phyloP scores from a whole-genome alignment of 1,284 basidiomycete genomes.

The Microbotryum saponariae region DNA sequence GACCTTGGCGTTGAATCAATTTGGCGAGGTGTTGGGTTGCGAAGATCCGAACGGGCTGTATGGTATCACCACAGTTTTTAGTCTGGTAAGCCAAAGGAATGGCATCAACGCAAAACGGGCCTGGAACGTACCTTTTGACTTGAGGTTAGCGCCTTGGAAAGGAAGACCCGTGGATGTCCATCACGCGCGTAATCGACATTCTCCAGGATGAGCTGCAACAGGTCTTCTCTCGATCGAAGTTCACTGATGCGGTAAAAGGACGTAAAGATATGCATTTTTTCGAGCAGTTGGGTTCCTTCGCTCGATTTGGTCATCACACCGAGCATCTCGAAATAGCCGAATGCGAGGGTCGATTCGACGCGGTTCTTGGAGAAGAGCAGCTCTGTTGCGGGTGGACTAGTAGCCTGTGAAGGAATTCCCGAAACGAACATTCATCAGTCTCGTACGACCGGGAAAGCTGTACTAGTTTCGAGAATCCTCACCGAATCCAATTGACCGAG shows the following conservation, averaged over 20 bases:
- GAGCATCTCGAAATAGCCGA: constrained; percentile 93
- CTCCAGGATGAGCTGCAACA: constrained; percentile 83
- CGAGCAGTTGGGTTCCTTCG: constrained; percentile 85
- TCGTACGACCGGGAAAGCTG: background rate
- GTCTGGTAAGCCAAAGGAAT: background rate
- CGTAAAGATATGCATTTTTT: constrained; percentile 87
- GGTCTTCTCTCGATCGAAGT: constrained; percentile 77
- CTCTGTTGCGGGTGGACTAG: constrained; percentile 42
- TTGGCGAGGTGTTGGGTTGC: constrained; percentile 79
- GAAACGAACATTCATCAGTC: background rate
- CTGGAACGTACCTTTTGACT: constrained; percentile 60
- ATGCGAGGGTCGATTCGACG: constrained; percentile 73
- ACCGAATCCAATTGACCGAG: constrained; percentile 90
- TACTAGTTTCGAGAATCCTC: constrained; percentile 36
- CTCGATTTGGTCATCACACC: constrained; percentile 77
- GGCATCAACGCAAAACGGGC: background rate
- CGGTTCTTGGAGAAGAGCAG: constrained; percentile 79
- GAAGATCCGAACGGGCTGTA: constrained; percentile 73
- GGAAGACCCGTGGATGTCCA: constrained; percentile 79
- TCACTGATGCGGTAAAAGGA: constrained; percentile 91
- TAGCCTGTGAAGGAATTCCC: background rate
- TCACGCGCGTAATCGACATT: constrained; percentile 86
- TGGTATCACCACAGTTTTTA: background rate
- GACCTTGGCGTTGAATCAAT: constrained; percentile 17
- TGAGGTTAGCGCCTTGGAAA: constrained; percentile 89